These are phyloP conservation scores for Beta lomatogona DNA, from an alignment of 179 eudicot genomes.

Conservation along the genomic window DNA sequence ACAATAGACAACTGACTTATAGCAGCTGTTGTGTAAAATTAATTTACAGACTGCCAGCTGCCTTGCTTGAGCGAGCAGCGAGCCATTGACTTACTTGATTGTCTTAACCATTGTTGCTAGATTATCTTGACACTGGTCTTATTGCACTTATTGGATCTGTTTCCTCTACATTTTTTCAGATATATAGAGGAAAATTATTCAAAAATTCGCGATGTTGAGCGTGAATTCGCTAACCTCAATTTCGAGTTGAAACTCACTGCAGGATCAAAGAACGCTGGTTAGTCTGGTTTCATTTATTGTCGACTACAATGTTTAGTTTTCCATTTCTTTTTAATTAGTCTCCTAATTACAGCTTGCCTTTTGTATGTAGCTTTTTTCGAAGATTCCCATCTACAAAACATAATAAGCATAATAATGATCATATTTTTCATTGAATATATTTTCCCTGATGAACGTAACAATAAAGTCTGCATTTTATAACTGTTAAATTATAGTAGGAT, in stretches of 20 bases:
- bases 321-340: background rate
- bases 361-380: background rate
- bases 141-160: background rate
- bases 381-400: too few relatives aligned
- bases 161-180: conserved; percentile 40
- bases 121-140: background rate
- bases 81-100: background rate
- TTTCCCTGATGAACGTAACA: background rate
- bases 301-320: background rate
- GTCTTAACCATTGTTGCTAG: background rate
- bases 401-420: background rate
- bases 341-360: background rate
- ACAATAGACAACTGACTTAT: background rate
- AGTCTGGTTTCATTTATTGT: background rate
- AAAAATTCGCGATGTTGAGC: conserved; percentile 94
- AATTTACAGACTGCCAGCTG: background rate
- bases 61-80: background rate
- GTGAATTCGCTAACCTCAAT: conserved; percentile 73
- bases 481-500: background rate
- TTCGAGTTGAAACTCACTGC: conserved; percentile 94
- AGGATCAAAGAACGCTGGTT: conserved; percentile 97
- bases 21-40: background rate
- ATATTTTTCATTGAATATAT: background rate
- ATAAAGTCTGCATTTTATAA: background rate
- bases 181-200: conserved; percentile 90